Base-by-base conservation (phyloP, 2,329 filamentous ascomycete species). In the Penicillium sp. region DNA sequence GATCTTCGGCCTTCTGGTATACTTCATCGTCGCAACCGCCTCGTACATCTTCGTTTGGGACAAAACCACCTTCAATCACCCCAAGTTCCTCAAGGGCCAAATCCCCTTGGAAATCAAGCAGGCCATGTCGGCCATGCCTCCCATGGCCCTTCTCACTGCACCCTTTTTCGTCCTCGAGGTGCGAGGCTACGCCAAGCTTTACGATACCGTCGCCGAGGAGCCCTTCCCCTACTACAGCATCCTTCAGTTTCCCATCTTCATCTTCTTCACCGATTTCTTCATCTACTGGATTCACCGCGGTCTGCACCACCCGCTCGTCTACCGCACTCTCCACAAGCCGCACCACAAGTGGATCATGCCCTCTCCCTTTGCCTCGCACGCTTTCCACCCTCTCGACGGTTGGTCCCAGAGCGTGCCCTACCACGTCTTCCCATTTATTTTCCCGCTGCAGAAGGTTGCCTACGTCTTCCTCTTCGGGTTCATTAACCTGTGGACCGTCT, bases 341-440 rank as follows among this genome's bases (percentile, higher is more conserved):
- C 94, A 98, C 79, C 94, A 98, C 87, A 97, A 96, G 82, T 98
- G 94, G 94, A 97, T 98, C 79, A 96, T 97, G 91, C 94, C 94
- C 3, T 96, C 92, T 3, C 94, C 94, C 0, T 97, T 87, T 75
- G 93, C 94, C 43, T 92, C 89, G 68, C 90, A 96, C 73, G 94
- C 94, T 59, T 98, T 98, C 85, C 92, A 98, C 81, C 93, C 94
- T 0, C 76, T 97, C 54, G 94, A 98, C 73, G 94, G 94, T 72
- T 97, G 89, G 79, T 84, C 88, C 11, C 94, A 98, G 81, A 90
- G 90, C 61, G 75, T 96, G 49, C 94, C 94, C 0, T 98, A 98
- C 81, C 94, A 98, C 79, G 69, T 96, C 67, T 97, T 94, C 81
- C 92, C 93, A 4, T 92, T 97, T 79, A 76, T 97, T 70, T 95